Base-by-base conservation (phyloP, 140 eudicot species). In the Ambrosia hybrid region DNA sequence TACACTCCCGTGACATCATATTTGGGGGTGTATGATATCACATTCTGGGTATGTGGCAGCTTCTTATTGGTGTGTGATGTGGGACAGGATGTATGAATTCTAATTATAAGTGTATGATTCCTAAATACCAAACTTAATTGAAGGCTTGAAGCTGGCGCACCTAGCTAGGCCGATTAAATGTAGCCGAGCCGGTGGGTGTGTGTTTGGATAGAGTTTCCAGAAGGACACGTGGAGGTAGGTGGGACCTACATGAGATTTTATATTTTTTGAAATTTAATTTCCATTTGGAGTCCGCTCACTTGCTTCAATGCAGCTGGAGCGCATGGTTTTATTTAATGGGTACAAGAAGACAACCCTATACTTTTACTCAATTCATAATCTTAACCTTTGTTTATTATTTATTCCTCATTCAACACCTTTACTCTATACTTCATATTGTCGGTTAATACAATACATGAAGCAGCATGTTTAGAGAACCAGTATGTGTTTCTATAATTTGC, bases 231-330 rank as follows among this genome's bases (percentile, higher is more conserved):
- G 67, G 39, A 60, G 46, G 67, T 60, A 2, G 16, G 1, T 4
- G 17, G 57, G 17, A 51, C 57, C 57, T 14, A 55, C 30, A 12
- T 13, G 26, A 38, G 49, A 62, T n/a, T n/a, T 37, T 13, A 5
- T 11, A 36, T n/a, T 62, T 37, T 34, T 0, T n/a, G 6, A 36
- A 62, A 13, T 62, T 62, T 13, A 62, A 62, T 62, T 12, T 60
- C 49, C 12, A 62, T 62, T 62, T 62, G 68, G 68, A 62, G 68
- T 62, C 68, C 68, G 68, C 49, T 62, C 68, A 36, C 68, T 62
- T 62, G 68, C 66, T 60, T 60, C 66, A 60, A 60, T 60, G 66
- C 68, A 62, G 68, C 66, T 60, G 66, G 43, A 60, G 66, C 45
- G 66, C 68, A 62, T 3, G 21, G 68, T 37, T 62, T 62, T 62